Evolutionary conservation across 169 alveolate species (phyloP).

Genomic region (Eimeria falciformis): DNA sequence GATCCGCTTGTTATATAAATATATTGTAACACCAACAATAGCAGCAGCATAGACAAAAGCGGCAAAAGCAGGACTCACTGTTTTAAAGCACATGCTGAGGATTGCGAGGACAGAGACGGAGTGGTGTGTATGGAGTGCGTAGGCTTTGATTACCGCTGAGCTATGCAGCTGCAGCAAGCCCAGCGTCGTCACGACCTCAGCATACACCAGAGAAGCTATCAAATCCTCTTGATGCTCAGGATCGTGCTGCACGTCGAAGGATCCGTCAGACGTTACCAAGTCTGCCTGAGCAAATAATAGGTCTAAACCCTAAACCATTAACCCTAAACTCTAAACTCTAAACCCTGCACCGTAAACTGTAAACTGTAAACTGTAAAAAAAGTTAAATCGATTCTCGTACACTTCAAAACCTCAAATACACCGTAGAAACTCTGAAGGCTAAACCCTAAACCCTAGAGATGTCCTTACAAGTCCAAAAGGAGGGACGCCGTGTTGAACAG

Average conservation of each 20-base stretch:
- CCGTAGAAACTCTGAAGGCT: background rate
- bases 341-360: background rate
- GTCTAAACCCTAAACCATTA: background rate
- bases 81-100: conserved; percentile 74
- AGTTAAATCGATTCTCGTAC: too few relatives aligned
- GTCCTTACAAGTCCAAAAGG: conserved; percentile 59
- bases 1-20: too few relatives aligned
- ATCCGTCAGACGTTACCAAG: conserved; percentile 87
- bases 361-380: conserved; percentile 18
- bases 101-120: conserved; percentile 75
- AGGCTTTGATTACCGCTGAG: conserved; percentile 77
- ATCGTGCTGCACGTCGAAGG: conserved; percentile 82
- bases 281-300: conserved; percentile 76
- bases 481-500: background rate
- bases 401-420: background rate
- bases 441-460: background rate
- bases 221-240: conserved; percentile 83
- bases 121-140: conserved; percentile 72
- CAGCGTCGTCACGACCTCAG: conserved; percentile 82
- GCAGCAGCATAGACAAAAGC: too few relatives aligned
- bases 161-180: conserved; percentile 82
- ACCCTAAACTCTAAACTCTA: conserved; percentile 6
- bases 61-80: too few relatives aligned
- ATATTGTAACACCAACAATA: too few relatives aligned
- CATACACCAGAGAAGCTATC: conserved; percentile 82